These are phyloP conservation scores for Cystoisospora suis DNA, from an alignment of 169 alveolate species.

Conservation along the genomic window DNA sequence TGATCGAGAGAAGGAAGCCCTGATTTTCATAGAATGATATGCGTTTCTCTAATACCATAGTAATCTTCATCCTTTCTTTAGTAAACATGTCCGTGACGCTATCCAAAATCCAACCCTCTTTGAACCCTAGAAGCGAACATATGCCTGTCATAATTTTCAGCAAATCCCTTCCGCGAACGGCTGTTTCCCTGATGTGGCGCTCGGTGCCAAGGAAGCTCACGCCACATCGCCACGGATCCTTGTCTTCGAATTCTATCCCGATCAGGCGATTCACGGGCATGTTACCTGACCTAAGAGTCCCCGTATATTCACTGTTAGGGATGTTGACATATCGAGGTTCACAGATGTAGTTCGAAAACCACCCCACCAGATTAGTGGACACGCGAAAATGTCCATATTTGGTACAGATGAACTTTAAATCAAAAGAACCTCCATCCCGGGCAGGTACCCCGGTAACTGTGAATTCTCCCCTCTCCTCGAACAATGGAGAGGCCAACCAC, in stretches of 20 bases:
- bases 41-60: conserved; percentile 38
- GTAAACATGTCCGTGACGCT: background rate
- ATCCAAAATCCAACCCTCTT: conserved; percentile 39
- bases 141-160: conserved; percentile 2
- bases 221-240: conserved; percentile 40
- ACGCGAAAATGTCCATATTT: conserved; percentile 17
- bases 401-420: conserved; percentile 2
- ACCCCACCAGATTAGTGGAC: background rate
- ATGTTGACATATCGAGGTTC: conserved; percentile 33
- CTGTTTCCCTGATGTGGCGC: background rate
- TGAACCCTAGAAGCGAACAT: conserved; percentile 38
- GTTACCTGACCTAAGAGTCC: background rate
- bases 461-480: background rate
- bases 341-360: conserved; percentile 34
- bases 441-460: conserved; percentile 35
- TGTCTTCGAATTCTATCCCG: conserved; percentile 43
- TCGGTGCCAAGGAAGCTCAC: conserved; percentile 44
- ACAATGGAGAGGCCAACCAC: conserved; percentile 38
- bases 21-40: conserved; percentile 33
- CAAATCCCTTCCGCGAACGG: conserved; percentile 18
- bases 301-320: conserved; percentile 13
- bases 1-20: conserved; percentile 32
- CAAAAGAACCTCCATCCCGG: conserved; percentile 19
- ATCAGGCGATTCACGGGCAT: conserved; percentile 24
- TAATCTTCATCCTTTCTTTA: background rate